A percentile compares a stretch with the other conserved stretches of the same genome.
Conservation (phyloP, 73 alveolate species). For the Tetrahymena elliotti region DNA sequence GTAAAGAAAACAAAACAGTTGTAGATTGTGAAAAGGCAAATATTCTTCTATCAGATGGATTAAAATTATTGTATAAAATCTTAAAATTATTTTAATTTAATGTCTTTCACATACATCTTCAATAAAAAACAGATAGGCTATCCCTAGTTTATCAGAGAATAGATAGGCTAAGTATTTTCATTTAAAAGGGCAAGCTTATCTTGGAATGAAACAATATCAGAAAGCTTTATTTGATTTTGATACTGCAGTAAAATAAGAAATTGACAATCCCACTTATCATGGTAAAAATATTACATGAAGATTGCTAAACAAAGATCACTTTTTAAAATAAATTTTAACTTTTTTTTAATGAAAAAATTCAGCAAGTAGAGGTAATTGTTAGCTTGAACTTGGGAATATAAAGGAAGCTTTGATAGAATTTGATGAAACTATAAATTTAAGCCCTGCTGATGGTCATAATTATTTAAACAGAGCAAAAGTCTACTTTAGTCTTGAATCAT, state of each 20-base stretch:
- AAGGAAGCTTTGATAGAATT: constrained; percentile 74
- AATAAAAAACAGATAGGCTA: constrained; percentile 39
- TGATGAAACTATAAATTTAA: constrained; percentile 59
- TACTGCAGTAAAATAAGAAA: constrained; percentile 57
- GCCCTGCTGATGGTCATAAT: constrained; percentile 50
- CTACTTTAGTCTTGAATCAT: constrained; percentile 51
- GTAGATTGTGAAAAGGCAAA: constrained; percentile 61
- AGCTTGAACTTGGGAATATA: constrained; percentile 48
- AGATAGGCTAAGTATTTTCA: neutral
- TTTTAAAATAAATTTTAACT: neutral
- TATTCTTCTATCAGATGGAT: constrained; percentile 53
- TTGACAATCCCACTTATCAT: constrained; percentile 28
- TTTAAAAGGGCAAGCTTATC: constrained; percentile 51
- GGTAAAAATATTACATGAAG: neutral
- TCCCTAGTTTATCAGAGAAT: neutral
- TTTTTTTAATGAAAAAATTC: neutral
- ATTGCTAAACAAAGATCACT: neutral
- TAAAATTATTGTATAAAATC: constrained; percentile 19
- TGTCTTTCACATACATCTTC: constrained; percentile 13
- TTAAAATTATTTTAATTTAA: neutral
- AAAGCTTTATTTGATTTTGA: constrained; percentile 69
- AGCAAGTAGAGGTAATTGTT: constrained; percentile 54
- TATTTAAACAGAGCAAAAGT: constrained; percentile 71
- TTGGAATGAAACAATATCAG: constrained; percentile 45
- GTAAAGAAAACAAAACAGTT: constrained; percentile 49